phyloP scores from a whole-genome alignment of 371 early-diverging fungal genomes.

The Mortierella sp. region DNA sequence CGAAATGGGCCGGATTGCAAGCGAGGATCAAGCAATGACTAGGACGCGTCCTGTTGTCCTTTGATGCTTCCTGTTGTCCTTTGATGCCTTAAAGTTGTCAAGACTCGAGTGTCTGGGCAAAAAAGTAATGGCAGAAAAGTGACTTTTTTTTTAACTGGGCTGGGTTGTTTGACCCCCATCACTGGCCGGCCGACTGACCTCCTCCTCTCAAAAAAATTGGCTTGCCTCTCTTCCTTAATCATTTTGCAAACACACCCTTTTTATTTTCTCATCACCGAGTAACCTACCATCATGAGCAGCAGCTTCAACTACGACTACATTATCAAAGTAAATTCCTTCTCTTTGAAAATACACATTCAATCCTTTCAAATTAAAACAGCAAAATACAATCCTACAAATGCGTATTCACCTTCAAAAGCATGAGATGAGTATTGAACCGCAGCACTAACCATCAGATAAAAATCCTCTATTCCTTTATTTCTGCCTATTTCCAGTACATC shows the following conservation, averaged over 20 bases:
- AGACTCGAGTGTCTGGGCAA: background rate
- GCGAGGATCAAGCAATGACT: background rate
- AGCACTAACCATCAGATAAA: conserved; percentile 5
- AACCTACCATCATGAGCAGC: conserved; percentile 53
- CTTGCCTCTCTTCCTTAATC: background rate
- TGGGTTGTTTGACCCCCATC: background rate
- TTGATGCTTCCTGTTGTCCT: too few species aligned
- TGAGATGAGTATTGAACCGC: background rate
- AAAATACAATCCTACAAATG: background rate
- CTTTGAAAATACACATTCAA: background rate
- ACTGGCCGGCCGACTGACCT: background rate
- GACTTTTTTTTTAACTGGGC: conserved; percentile 8
- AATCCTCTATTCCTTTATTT: background rate
- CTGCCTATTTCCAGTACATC: conserved; percentile 66
- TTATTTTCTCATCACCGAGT: background rate
- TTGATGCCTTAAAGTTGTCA: background rate
- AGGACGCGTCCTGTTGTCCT: background rate
- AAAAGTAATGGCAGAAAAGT: background rate
- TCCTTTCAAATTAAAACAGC: background rate
- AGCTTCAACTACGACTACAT: conserved; percentile 68
- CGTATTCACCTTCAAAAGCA: background rate
- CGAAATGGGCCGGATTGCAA: background rate
- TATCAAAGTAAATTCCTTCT: conserved; percentile 61
- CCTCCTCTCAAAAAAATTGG: background rate
- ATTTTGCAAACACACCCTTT: background rate